Conservation (phyloP, 2,329 filamentous ascomycete genomes). For the Colletotrichum sp. region DNA sequence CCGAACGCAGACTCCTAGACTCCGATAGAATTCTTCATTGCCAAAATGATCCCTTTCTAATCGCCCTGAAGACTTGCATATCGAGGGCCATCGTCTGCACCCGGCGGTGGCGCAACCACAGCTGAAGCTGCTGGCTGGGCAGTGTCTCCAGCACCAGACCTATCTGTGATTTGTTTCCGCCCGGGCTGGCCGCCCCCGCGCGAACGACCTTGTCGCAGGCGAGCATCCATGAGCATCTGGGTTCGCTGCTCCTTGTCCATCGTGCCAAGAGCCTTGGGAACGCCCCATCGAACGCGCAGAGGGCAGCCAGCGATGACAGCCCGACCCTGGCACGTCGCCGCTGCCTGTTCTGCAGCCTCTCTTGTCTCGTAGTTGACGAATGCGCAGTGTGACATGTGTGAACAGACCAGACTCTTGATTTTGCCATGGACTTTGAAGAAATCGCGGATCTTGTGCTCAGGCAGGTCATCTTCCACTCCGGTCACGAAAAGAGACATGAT, state of each 20-base stretch:
- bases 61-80: conserved; percentile 89
- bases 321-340: conserved; percentile 83
- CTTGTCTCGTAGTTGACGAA: conserved; percentile 94
- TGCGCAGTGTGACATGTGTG: conserved; percentile 95
- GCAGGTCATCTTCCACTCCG: conserved; percentile 93
- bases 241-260: conserved; percentile 87
- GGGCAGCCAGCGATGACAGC: conserved; percentile 92
- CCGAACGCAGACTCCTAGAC: background rate
- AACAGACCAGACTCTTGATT: conserved; percentile 91
- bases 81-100: conserved; percentile 72
- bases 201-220: conserved; percentile 45
- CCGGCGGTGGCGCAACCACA: conserved; percentile 77
- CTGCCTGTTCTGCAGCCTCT: conserved; percentile 84
- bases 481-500: conserved; percentile 95
- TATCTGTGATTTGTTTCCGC: conserved; percentile 9
- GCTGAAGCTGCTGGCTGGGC: conserved; percentile 30
- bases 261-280: conserved; percentile 88
- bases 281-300: conserved; percentile 88
- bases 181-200: conserved; percentile 17
- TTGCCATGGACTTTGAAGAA: conserved; percentile 91
- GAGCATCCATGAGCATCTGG: conserved; percentile 78
- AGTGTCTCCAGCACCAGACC: background rate
- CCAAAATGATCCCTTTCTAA: conserved; percentile 45
- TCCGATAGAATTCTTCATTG: background rate
- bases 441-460: conserved; percentile 87